Conservation (phyloP, 2,329 filamentous ascomycete genomes). For the Phyllosticta capitalensis region DNA sequence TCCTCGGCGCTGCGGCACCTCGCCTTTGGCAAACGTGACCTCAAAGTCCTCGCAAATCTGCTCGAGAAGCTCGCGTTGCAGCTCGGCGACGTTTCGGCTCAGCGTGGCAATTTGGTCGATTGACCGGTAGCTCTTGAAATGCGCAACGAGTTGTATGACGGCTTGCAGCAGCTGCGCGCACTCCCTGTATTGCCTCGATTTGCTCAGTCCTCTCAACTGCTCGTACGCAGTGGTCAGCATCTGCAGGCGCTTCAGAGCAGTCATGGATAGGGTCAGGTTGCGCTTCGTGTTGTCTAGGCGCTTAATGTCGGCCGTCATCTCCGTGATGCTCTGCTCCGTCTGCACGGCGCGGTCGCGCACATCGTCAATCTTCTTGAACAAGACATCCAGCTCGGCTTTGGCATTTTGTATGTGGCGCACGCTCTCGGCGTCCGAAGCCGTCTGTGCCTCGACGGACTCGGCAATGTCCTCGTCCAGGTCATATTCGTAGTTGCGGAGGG, state of each 20-base stretch:
- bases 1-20: conserved; percentile 59
- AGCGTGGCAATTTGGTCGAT: conserved; percentile 96
- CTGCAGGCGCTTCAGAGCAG: conserved; percentile 88
- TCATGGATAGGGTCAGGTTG: conserved; percentile 96
- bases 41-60: conserved; percentile 99
- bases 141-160: conserved; percentile 93
- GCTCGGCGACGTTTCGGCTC: conserved; percentile 82
- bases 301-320: conserved; percentile 99
- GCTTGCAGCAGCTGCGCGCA: conserved; percentile 90
- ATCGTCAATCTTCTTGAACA: conserved; percentile 91
- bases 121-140: conserved; percentile 96
- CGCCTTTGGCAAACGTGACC: conserved; percentile 81
- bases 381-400: conserved; percentile 75
- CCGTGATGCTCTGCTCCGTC: conserved; percentile 92
- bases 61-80: conserved; percentile 86
- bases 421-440: conserved; percentile 75
- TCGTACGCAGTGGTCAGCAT: conserved; percentile 99
- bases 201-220: conserved; percentile 74
- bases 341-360: conserved; percentile 81
- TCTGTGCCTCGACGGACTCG: conserved; percentile 62
- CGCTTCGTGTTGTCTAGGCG: conserved; percentile 91
- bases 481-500: conserved; percentile 67
- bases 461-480: conserved; percentile 72
- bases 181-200: conserved; percentile 84
- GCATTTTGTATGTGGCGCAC: conserved; percentile 86